Conservation (phyloP, 257 asterid genomes). For the Buddleja alternifolia region DNA sequence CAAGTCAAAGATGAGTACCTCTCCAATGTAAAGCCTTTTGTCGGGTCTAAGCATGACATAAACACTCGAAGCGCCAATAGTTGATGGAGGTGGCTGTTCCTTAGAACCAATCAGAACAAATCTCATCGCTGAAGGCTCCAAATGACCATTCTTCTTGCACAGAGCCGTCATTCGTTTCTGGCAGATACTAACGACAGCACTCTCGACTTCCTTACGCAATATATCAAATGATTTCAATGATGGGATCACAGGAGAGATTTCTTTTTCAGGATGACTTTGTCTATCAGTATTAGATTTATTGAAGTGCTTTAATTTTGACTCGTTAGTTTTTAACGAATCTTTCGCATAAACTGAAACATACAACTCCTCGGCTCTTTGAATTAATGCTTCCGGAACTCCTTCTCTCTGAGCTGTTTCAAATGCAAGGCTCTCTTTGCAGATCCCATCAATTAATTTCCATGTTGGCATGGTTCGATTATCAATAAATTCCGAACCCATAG, state of each 20-base stretch:
- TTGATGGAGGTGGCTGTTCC: constrained; percentile 97
- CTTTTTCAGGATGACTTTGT: constrained; percentile 29
- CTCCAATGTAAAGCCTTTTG: constrained; percentile 73
- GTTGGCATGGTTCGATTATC: constrained; percentile 74
- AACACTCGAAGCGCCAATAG: constrained; percentile 83
- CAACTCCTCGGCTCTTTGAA: constrained; percentile 75
- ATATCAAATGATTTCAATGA: constrained; percentile 33
- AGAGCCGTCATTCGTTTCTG: constrained; percentile 41
- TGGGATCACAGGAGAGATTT: constrained; percentile 30
- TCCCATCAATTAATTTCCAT: constrained; percentile 83
- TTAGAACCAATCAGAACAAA: constrained; percentile 67
- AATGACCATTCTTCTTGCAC: constrained; percentile 36
- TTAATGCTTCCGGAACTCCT: constrained; percentile 73
- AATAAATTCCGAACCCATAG: constrained; percentile 77
- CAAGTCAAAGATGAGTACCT: constrained; percentile 54
- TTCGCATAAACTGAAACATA: constrained; percentile 59
- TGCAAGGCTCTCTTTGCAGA: constrained; percentile 95
- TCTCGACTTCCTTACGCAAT: constrained; percentile 57
- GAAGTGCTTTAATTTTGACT: constrained; percentile 24
- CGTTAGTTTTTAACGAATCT: constrained; percentile 25
- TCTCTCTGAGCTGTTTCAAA: constrained; percentile 95
- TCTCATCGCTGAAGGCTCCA: constrained; percentile 39
- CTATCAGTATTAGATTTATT: constrained; percentile 23
- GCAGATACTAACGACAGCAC: constrained; percentile 51
- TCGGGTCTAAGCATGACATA: constrained; percentile 83